phyloP scores from a whole-genome alignment of 2,329 filamentous ascomycete species.

The Curvularia sp. region DNA sequence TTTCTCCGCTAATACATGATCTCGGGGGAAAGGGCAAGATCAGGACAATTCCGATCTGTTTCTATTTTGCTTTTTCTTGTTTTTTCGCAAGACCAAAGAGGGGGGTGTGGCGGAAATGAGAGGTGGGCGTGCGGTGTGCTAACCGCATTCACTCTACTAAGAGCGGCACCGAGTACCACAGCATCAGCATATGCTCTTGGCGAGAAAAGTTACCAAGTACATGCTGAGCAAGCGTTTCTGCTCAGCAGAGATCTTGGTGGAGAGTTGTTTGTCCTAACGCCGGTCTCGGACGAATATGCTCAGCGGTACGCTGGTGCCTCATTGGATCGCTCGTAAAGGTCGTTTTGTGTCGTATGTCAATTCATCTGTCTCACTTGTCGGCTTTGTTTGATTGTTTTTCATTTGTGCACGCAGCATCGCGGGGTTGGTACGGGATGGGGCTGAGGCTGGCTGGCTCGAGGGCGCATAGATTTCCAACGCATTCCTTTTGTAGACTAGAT shows the following conservation, averaged over 20 bases:
- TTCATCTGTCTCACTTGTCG: background rate
- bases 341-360: background rate
- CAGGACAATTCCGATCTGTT: background rate
- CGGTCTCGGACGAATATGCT: background rate
- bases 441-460: background rate
- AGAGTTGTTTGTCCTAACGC: background rate
- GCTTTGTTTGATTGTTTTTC: background rate
- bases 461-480: background rate
- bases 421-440: background rate
- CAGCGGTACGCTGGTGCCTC: background rate
- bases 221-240: background rate
- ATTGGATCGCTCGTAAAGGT: background rate
- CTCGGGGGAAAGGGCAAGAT: background rate
- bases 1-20: no score
- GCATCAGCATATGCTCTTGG: background rate
- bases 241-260: background rate
- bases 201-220: background rate
- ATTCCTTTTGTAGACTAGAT: background rate
- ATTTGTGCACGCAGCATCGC: background rate
- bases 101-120: no score
- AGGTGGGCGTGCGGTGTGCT: background rate
- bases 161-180: background rate
- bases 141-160: background rate
- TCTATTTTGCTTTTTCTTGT: background rate
- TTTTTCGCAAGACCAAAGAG: background rate